Percentiles rank a stretch among this genome's conserved stretches.
These are phyloP conservation scores for Dendrobium huoshanense DNA, from an alignment of 106 monocot genomes.

Conservation along the genomic window DNA sequence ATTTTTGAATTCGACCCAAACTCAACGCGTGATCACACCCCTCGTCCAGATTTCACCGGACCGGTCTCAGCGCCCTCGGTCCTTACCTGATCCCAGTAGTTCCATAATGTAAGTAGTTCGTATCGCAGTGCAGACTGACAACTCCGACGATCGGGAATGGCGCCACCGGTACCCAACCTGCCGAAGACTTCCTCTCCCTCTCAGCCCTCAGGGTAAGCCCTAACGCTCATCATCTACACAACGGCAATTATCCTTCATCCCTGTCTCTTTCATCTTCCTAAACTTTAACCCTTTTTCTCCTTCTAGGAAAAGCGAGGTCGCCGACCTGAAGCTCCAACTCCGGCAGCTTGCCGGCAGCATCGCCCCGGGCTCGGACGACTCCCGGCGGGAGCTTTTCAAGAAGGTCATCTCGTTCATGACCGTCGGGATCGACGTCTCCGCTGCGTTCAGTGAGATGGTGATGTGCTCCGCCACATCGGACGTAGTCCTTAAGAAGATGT, in stretches of 20 bases:
- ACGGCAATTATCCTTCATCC: neutral
- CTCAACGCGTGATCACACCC: too few species aligned
- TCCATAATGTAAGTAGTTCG: too few species aligned
- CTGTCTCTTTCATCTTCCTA: neutral
- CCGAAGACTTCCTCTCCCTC: constrained; percentile 13
- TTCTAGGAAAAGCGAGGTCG: constrained; percentile 82
- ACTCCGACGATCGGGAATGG: constrained; percentile 44
- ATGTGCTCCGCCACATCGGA: constrained; percentile 99
- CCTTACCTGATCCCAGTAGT: too few species aligned
- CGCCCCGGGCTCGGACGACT: constrained; percentile 71
- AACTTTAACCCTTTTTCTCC: neutral
- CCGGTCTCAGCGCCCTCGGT: too few species aligned
- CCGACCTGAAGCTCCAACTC: constrained; percentile 96
- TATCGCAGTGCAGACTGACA: neutral
- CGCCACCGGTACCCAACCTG: constrained; percentile 28
- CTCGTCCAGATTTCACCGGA: too few species aligned
- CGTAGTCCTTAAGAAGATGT: constrained; percentile 98
- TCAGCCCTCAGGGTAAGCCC: constrained; percentile 70
- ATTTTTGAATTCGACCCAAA: too few species aligned
- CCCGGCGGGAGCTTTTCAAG: constrained; percentile 90
- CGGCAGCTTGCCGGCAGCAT: constrained; percentile 91
- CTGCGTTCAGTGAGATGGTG: constrained; percentile 99
- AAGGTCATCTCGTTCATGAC: constrained; percentile 99
- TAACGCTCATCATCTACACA: constrained; percentile 2
- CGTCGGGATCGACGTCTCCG: constrained; percentile 87